Evolutionary conservation across 805 yeast species (phyloP), one percentile per base, ranked within the genome.

Genomic region (Ogataea nitratoaversa): DNA sequence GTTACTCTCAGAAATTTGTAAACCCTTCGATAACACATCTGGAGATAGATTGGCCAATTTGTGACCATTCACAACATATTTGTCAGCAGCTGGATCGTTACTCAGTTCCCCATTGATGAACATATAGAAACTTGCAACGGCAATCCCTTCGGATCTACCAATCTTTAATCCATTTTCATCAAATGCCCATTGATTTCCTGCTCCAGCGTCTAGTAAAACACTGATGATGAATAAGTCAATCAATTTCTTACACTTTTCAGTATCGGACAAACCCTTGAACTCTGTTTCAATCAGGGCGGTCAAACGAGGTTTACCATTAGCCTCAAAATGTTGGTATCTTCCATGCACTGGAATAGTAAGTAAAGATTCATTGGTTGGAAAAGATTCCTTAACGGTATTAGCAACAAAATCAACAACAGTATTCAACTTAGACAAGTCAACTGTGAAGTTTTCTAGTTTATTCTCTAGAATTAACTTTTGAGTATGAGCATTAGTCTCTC

Each of bases 201-300:
- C 84, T 18, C 86, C 86, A 4, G 85, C 85, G 56, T 79, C 86
- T 19, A 79, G 62, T 34, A 79, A 57, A 4, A 79, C 86, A 42
- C 82, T 75, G 25, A 79, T 72, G 3, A 78, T 70, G 47, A 79
- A 74, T 40, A 79, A 60, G 56, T 79, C 85, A 39, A 79, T 65
- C 30, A 79, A 58, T 32, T 75, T 70, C 48, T 68, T 71, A 27
- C 81, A 74, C 20, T 73, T 68, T 41, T 78, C 83, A 12, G 62
- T 45, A 12, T 61, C 59, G 2, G 49, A 18, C 8, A 49, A 31
- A 1, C 32, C 40, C 27, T 58, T 41, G 71, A 79, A 72, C 22
- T 52, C 42, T 2, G 44, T 51, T 4, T 50, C 37, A 20, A 78
- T 67, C 41, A 78, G 52, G 2, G 48, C 41, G 16, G 68, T 71